These are phyloP conservation scores for Panicum miliaceum DNA, from an alignment of 176 grass and related monocot species.

Conservation along the genomic window DNA sequence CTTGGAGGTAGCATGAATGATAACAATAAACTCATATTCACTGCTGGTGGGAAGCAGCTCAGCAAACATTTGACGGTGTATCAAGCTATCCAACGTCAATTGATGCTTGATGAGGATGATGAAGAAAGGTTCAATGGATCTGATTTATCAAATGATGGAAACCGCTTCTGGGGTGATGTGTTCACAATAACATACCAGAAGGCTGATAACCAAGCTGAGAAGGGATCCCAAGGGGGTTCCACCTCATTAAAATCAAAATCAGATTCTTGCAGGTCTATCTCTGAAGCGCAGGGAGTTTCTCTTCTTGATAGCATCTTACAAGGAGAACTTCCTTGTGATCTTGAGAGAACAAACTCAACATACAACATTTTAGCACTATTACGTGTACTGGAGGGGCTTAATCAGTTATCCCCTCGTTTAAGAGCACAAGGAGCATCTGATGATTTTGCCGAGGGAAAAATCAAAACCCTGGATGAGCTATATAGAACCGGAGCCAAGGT, in stretches of 20 bases:
- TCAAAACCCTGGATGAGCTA: conserved; percentile 53
- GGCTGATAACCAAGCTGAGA: conserved; percentile 68
- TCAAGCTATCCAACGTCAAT: conserved; percentile 88
- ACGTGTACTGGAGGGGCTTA: conserved; percentile 70
- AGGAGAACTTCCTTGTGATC: conserved; percentile 84
- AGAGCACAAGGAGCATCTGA: conserved; percentile 59
- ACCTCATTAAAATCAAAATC: conserved; percentile 63
- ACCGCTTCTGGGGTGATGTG: conserved; percentile 82
- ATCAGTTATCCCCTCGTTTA: conserved; percentile 74
- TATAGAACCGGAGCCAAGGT: conserved; percentile 61
- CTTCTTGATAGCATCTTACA: conserved; percentile 93
- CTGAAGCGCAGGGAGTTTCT: conserved; percentile 48
- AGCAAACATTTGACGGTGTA: conserved; percentile 87
- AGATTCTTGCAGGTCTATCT: conserved; percentile 53
- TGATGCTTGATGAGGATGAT: conserved; percentile 82
- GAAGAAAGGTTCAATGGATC: conserved; percentile 88
- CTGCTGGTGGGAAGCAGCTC: conserved; percentile 79
- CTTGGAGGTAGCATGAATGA: conserved; percentile 61
- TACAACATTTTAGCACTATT: conserved; percentile 85
- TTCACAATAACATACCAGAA: conserved; percentile 96
- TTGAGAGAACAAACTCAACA: conserved; percentile 83
- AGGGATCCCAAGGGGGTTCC: conserved; percentile 58
- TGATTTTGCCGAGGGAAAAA: conserved; percentile 77
- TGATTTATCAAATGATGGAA: conserved; percentile 72
- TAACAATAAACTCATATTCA: conserved; percentile 75